phyloP scores from a whole-genome alignment of 202 grass and related monocot species.

The Thinopyrum obtusiflorum region DNA sequence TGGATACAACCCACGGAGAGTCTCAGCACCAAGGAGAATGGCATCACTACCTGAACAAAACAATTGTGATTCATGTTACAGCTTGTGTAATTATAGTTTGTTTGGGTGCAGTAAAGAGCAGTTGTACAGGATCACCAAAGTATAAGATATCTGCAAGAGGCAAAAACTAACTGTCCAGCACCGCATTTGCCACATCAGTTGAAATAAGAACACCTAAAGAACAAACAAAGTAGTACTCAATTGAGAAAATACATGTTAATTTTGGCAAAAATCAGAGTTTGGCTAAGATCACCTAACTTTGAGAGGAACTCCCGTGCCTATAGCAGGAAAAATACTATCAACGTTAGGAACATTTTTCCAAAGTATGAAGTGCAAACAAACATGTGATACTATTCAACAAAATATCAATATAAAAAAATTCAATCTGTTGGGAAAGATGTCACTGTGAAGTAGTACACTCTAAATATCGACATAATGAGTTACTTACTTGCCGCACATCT shows the following conservation, averaged over 20 bases:
- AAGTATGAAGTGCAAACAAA: slow-evolving; percentile 9
- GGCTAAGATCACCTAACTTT: slow-evolving; percentile 73
- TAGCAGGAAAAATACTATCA: slow-evolving; percentile 10
- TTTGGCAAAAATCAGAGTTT: slow-evolving; percentile 96
- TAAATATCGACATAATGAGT: slow-evolving; percentile 8
- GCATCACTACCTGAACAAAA: slow-evolving; percentile 78
- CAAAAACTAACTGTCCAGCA: slow-evolving; percentile 70
- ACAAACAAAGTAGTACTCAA: slow-evolving; percentile 5
- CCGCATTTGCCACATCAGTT: slow-evolving; percentile 93
- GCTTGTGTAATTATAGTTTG: not conserved
- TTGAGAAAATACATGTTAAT: not conserved
- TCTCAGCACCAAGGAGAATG: slow-evolving; percentile 97
- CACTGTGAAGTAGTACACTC: not conserved
- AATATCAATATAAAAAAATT: too few species aligned
- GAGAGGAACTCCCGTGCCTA: slow-evolving; percentile 73
- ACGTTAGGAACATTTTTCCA: not conserved
- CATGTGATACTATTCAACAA: too few species aligned
- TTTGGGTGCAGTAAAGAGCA: not conserved
- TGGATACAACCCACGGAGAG: slow-evolving; percentile 94
- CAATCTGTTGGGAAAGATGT: not conserved
- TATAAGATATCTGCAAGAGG: not conserved
- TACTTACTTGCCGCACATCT: slow-evolving; percentile 79
- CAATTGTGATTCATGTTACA: slow-evolving; percentile 16
- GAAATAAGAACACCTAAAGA: slow-evolving; percentile 83
- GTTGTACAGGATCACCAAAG: not conserved